phyloP scores from a whole-genome alignment of 2,329 filamentous ascomycete species.

The Fusarium subtropicale region DNA sequence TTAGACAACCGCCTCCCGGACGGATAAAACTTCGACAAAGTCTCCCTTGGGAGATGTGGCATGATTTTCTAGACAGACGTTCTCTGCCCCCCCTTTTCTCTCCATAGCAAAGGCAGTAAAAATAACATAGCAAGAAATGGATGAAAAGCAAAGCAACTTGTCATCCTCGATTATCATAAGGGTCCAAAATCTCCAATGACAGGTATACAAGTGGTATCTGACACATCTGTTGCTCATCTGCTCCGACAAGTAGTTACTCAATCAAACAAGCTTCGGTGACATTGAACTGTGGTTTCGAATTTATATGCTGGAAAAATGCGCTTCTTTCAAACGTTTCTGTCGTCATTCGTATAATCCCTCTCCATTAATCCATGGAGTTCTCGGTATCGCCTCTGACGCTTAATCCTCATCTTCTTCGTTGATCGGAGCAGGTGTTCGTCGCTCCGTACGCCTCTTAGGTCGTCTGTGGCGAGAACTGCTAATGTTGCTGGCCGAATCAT shows the following conservation, averaged over 20 bases:
- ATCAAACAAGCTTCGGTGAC: conserved; percentile 38
- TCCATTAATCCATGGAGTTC: conserved; percentile 4
- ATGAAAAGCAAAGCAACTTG: conserved; percentile 12
- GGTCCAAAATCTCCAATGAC: conserved; percentile 8
- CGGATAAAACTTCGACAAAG: background rate
- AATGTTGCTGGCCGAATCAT: conserved; percentile 85
- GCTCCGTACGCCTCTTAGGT: conserved; percentile 75
- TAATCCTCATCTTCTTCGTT: conserved; percentile 78
- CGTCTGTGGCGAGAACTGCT: conserved; percentile 75
- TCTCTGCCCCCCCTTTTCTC: background rate
- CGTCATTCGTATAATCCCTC: conserved; percentile 31
- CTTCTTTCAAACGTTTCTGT: conserved; percentile 38
- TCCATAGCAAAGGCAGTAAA: conserved; percentile 7
- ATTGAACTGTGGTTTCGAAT: conserved; percentile 34
- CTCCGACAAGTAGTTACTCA: conserved; percentile 31
- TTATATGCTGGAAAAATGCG: conserved; percentile 38
- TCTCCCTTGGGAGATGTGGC: background rate
- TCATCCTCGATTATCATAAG: conserved; percentile 9
- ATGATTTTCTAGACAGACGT: conserved; percentile 9
- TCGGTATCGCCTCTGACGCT: conserved; percentile 15
- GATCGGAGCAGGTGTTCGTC: conserved; percentile 78
- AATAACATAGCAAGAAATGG: conserved; percentile 21
- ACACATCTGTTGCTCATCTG: conserved; percentile 38
- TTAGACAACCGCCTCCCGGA: conserved; percentile 9
- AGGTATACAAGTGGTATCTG: conserved; percentile 47